Conservation (phyloP, 2,329 filamentous ascomycete genomes). For the Davidsoniella eucalypti region DNA sequence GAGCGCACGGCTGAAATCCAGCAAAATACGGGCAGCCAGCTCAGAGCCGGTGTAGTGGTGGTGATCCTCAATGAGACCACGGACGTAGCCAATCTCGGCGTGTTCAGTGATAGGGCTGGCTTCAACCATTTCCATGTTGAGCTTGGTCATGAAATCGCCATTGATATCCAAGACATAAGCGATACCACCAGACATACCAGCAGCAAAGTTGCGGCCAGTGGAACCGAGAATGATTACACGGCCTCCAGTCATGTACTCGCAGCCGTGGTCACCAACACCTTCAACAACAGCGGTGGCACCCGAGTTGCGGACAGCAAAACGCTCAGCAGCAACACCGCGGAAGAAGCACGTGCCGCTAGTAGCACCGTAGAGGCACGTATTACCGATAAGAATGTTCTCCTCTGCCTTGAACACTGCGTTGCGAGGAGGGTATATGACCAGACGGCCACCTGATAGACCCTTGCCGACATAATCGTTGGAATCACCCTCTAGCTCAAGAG, state of each 20-base stretch:
- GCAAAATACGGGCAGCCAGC: slow-evolving; percentile 74
- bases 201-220: slow-evolving; percentile 92
- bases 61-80: slow-evolving; percentile 86
- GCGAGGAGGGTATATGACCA: slow-evolving; percentile 86
- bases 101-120: slow-evolving; percentile 70
- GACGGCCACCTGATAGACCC: slow-evolving; percentile 77
- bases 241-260: slow-evolving; percentile 98
- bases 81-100: slow-evolving; percentile 74
- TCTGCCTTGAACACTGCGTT: slow-evolving; percentile 87
- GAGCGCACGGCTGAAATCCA: slow-evolving; percentile 89
- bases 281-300: slow-evolving; percentile 93
- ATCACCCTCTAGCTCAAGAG: slow-evolving; percentile 87
- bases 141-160: slow-evolving; percentile 77
- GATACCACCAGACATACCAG: slow-evolving; percentile 97
- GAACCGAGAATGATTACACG: slow-evolving; percentile 72
- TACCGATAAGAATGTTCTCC: slow-evolving; percentile 86
- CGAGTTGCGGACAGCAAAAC: slow-evolving; percentile 92
- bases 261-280: slow-evolving; percentile 88
- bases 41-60: slow-evolving; percentile 97
- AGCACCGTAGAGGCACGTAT: slow-evolving; percentile 88
- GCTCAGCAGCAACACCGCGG: slow-evolving; percentile 89
- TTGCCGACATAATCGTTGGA: slow-evolving; percentile 96
- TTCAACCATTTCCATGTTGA: slow-evolving; percentile 97
- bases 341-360: slow-evolving; percentile 88
- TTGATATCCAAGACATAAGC: slow-evolving; percentile 85